These are phyloP conservation scores for Claviceps sp. DNA, from an alignment of 2,329 filamentous ascomycete species.

Conservation along the genomic window DNA sequence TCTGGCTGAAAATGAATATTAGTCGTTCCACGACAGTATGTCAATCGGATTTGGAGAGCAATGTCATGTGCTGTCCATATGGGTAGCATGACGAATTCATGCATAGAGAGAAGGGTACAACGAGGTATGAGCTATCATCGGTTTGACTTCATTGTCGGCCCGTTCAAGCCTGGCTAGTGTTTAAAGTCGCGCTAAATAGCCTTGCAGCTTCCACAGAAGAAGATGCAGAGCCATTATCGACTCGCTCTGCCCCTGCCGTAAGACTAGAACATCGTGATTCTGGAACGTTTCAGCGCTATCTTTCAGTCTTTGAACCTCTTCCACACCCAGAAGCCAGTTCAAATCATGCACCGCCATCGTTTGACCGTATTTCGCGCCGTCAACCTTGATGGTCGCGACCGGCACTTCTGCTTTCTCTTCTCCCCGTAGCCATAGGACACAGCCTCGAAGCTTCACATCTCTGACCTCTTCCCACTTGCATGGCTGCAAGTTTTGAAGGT, in stretches of 20 bases:
- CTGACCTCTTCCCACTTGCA: constrained; percentile 32
- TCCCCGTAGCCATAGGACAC: constrained; percentile 29
- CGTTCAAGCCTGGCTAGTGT: not conserved
- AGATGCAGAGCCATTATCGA: constrained; percentile 32
- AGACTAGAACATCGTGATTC: constrained; percentile 27
- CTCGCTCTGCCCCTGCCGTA: constrained; percentile 23
- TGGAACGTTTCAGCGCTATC: constrained; percentile 20
- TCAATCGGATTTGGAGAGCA: too few species aligned
- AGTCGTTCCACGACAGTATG: too few species aligned
- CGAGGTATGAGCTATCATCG: not conserved
- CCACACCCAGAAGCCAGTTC: constrained; percentile 32
- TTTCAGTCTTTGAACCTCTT: constrained; percentile 28
- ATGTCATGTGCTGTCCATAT: too few species aligned
- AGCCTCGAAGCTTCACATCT: constrained; percentile 26
- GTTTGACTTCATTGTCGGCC: not conserved
- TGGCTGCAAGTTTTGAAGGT: constrained; percentile 25
- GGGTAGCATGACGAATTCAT: not conserved
- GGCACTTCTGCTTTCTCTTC: constrained; percentile 15
- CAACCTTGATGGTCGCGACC: constrained; percentile 33
- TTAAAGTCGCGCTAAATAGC: constrained; percentile 27
- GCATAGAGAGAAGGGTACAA: not conserved
- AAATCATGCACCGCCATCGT: constrained; percentile 42
- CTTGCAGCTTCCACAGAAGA: constrained; percentile 45
- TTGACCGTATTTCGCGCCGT: constrained; percentile 17
- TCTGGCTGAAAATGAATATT: too few species aligned